A percentile compares a stretch with the other conserved stretches of the same genome.
Evolutionary conservation across 495 filamentous ascomycete species (phyloP).

Genomic region (Neurospora pannonica): DNA sequence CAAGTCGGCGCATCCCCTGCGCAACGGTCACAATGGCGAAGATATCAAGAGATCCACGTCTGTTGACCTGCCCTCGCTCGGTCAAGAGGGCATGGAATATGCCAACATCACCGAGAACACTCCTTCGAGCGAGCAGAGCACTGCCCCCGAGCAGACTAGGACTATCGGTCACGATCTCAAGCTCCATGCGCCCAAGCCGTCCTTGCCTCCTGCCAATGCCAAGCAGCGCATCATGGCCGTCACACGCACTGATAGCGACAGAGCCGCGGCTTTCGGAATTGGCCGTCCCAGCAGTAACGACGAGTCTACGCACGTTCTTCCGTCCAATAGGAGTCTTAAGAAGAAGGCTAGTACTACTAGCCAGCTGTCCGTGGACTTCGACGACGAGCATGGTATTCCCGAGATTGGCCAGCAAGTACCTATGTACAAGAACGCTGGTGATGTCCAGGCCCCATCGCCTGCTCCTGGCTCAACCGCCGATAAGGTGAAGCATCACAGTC

Average conservation of each 20-base stretch:
- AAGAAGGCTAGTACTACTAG: slow-evolving; percentile 53
- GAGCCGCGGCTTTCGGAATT: slow-evolving; percentile 73
- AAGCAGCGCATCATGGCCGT: slow-evolving; percentile 72
- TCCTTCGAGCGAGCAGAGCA: slow-evolving; percentile 19
- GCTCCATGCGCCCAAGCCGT: slow-evolving; percentile 85
- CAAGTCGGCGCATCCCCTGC: slow-evolving; percentile 16
- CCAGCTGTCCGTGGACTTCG: slow-evolving; percentile 41
- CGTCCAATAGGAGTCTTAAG: slow-evolving; percentile 38
- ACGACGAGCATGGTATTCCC: slow-evolving; percentile 77
- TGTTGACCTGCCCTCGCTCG: slow-evolving; percentile 72
- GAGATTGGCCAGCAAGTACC: slow-evolving; percentile 85
- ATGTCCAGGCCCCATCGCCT: slow-evolving; percentile 92
- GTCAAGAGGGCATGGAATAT: slow-evolving; percentile 87
- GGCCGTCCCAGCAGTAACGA: slow-evolving; percentile 51
- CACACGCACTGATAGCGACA: slow-evolving; percentile 78
- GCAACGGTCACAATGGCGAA: slow-evolving; percentile 39
- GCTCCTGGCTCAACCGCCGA: slow-evolving; percentile 45
- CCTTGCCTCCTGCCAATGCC: slow-evolving; percentile 64
- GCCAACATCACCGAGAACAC: slow-evolving; percentile 43
- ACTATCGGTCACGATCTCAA: slow-evolving; percentile 73
- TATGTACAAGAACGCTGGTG: slow-evolving; percentile 88
- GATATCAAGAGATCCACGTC: slow-evolving; percentile 57
- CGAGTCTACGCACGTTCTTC: slow-evolving; percentile 21
- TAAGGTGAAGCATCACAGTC: slow-evolving; percentile 53
- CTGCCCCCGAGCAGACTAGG: slow-evolving; percentile 57